Base-by-base conservation (phyloP, 768 basidiomycete genomes). In the Termitomyces sp. region DNA sequence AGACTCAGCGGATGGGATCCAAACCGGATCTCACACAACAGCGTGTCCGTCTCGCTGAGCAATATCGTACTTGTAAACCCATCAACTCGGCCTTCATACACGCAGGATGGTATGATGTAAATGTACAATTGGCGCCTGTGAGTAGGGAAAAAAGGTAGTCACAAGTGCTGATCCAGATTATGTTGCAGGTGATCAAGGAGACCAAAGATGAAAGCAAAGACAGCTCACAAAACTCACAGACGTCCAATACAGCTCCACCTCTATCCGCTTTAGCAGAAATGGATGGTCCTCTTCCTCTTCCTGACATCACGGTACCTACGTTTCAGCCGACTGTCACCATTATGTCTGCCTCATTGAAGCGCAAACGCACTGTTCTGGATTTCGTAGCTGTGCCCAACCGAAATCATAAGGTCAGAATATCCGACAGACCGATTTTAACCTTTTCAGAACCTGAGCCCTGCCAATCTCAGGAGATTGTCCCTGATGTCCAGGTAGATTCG, bases 101-200 rank as follows among this genome's bases (percentile, higher is more conserved):
- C 44, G 67, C 68, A 22, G 89, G 88, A 3, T 90, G 83, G 81
- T 90, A 90, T 62, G 88, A 91, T 60, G 50, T 26, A 3, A 14
- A 57, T 38, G 55, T 57, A 7, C 60, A 64, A 18, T 44, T 64
- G 14, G 28, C 53, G 1, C 32, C 52, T 28, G 63, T 60, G 32
- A 32, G 52, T 40, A 41, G 26, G 18, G n/a, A 38, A 24, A 9
- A 51, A 38, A 26, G 10, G 5, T 16, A 18, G 36, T 52, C n/a
- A 18, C 18, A 28, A 28, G 24, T 28, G 16, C 9, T 38, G 10
- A 18, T n/a, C 3, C 7, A n/a, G 10, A 33, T 10, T 1, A 54
- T 32, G 13, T 14, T 30, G n/a, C 32, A 48, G 59, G 24, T 41
- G 13, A 44, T 49, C 16, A 22, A 20, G 5, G 52, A 60, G 14